Percentiles rank a stretch among this genome's conserved stretches.
phyloP scores from a whole-genome alignment of 805 yeast species.

The Saturnispora diversa region DNA sequence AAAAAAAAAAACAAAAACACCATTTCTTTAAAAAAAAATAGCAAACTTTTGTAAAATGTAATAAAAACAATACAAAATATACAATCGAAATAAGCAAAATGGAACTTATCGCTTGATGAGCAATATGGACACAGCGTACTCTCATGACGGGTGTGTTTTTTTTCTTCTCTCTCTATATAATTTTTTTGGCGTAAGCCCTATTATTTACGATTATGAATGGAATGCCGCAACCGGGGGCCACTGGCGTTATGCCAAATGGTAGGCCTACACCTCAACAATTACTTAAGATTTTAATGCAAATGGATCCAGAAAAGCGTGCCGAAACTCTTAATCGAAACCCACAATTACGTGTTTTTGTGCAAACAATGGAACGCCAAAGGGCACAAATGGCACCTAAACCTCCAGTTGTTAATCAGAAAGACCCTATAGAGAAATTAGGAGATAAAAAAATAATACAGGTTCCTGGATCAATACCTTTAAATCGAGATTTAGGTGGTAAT shows the following conservation, averaged over 20 bases:
- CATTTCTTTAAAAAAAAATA: no score
- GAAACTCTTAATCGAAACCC: slow-evolving; percentile 29
- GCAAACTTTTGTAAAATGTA: no score
- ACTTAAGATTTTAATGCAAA: slow-evolving; percentile 28
- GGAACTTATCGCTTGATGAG: no score
- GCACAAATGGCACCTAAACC: neutral
- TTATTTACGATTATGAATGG: no score
- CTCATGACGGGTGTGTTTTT: no score
- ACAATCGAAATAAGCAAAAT: neutral
- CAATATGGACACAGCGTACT: no score
- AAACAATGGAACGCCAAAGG: slow-evolving; percentile 30
- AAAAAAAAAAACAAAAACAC: no score
- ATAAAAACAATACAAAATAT: no score
- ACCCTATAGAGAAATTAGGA: neutral
- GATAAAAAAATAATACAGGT: slow-evolving; percentile 4
- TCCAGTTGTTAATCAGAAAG: neutral
- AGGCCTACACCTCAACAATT: slow-evolving; percentile 25
- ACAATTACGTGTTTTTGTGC: slow-evolving; percentile 27
- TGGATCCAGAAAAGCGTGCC: slow-evolving; percentile 32
- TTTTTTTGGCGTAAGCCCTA: no score
- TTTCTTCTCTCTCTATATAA: no score
- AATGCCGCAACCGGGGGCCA: neutral
- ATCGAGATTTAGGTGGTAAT: neutral
- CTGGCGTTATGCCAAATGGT: slow-evolving; percentile 7
- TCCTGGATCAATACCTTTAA: slow-evolving; percentile 1